Evolutionary conservation across 345 rosid species (phyloP).

Genomic region (Eucalyptus camaldulensis): DNA sequence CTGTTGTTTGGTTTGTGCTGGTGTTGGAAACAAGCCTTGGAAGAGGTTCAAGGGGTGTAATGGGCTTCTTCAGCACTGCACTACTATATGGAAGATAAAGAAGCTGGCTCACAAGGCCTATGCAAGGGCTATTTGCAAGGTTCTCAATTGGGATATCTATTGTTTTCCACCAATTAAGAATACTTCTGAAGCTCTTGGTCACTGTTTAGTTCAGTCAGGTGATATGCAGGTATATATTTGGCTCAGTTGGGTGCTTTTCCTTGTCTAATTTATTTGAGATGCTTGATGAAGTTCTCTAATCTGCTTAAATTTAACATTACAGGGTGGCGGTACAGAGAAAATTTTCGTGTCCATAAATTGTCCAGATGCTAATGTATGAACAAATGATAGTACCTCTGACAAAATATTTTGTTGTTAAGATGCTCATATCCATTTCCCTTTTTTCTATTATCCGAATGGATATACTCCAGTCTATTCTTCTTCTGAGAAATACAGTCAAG

Average conservation of each 20-base stretch:
- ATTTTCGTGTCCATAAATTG: background rate
- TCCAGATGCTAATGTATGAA: background rate
- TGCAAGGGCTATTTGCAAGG: constrained; percentile 48
- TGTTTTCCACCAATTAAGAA: constrained; percentile 19
- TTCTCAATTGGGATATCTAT: constrained; percentile 65
- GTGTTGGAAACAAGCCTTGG: constrained; percentile 25
- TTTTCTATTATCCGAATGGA: background rate
- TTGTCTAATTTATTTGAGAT: background rate
- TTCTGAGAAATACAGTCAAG: background rate
- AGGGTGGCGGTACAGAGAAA: background rate
- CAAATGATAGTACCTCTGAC: background rate
- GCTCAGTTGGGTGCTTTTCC: background rate
- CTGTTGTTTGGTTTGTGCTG: constrained; percentile 64
- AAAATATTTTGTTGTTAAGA: background rate
- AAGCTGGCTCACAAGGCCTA: constrained; percentile 54
- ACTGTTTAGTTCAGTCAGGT: background rate
- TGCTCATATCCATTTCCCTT: background rate
- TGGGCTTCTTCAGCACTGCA: constrained; percentile 59
- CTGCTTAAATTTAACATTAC: background rate
- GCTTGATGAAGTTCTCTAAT: background rate
- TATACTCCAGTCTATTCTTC: background rate
- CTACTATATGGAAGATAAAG: constrained; percentile 27
- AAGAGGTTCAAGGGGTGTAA: constrained; percentile 48
- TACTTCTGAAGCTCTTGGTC: constrained; percentile 17
- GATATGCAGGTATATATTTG: constrained; percentile 2